A percentile compares a stretch with the other conserved stretches of the same genome.
Conservation (phyloP, 495 filamentous ascomycete genomes). For the Penicillium cataractarum region DNA sequence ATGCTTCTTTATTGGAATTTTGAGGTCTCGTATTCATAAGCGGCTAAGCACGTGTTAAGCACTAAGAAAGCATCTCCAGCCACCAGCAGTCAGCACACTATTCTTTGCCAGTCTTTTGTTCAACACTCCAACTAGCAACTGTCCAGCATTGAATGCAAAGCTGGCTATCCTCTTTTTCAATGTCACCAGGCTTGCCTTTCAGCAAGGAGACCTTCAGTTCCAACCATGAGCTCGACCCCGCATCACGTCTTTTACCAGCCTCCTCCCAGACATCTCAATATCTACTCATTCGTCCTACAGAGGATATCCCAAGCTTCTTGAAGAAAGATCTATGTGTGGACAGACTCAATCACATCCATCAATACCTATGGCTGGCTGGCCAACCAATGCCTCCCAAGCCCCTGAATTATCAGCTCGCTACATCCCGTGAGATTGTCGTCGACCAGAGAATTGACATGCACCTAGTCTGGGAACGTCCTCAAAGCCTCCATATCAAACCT, state of each 20-base stretch:
- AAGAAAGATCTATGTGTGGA: slow-evolving; percentile 11
- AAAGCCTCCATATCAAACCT: slow-evolving; percentile 49
- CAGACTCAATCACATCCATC: slow-evolving; percentile 36
- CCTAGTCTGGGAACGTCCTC: slow-evolving; percentile 41
- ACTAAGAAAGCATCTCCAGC: no score
- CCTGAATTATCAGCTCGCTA: slow-evolving; percentile 50
- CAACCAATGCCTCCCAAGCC: slow-evolving; percentile 49
- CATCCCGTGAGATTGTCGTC: slow-evolving; percentile 45
- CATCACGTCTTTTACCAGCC: not conserved
- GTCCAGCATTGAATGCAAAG: no score
- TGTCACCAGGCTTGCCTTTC: not conserved
- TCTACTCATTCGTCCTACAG: not conserved
- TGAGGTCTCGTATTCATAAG: no score
- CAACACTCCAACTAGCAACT: no score
- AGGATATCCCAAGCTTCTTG: not conserved
- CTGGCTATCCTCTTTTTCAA: not conserved
- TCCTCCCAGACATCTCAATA: not conserved
- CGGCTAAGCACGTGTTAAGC: no score
- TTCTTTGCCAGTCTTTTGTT: not conserved
- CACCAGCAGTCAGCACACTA: not conserved
- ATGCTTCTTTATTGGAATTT: no score
- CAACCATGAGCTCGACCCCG: not conserved
- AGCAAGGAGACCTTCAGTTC: not conserved
- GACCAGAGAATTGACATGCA: slow-evolving; percentile 46
- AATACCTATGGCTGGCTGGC: slow-evolving; percentile 54